phyloP scores from a whole-genome alignment of 1,284 basidiomycete species.

The Ustilago cynodontis region DNA sequence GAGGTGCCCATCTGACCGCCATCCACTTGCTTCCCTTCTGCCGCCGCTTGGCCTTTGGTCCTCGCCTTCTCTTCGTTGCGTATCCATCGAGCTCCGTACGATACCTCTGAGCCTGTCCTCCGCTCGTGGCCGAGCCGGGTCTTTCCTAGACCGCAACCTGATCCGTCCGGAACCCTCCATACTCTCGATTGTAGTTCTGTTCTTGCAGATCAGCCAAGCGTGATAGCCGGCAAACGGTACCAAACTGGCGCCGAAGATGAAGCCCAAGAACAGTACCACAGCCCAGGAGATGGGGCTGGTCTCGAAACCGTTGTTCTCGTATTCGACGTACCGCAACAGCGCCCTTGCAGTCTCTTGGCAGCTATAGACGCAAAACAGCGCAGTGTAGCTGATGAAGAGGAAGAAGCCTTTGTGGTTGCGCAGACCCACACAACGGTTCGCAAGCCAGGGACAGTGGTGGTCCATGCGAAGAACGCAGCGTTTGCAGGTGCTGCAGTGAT shows the following conservation, averaged over 20 bases:
- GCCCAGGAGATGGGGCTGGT: constrained; percentile 69
- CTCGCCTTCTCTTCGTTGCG: background rate
- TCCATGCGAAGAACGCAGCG: constrained; percentile 64
- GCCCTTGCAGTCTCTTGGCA: constrained; percentile 55
- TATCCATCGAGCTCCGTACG: constrained; percentile 18
- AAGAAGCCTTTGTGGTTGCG: constrained; percentile 70
- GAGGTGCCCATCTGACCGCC: constrained; percentile 57
- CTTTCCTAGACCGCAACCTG: constrained; percentile 30
- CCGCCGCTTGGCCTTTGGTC: background rate
- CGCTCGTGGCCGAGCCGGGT: constrained; percentile 24
- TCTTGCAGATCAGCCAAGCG: constrained; percentile 67
- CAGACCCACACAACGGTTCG: constrained; percentile 73
- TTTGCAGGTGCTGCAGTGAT: constrained; percentile 65
- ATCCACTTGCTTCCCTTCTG: constrained; percentile 4
- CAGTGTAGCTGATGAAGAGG: constrained; percentile 67
- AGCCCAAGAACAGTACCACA: constrained; percentile 63
- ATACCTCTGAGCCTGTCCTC: constrained; percentile 41
- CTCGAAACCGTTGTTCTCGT: constrained; percentile 60
- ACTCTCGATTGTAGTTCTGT: constrained; percentile 70
- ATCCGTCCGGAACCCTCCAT: constrained; percentile 68
- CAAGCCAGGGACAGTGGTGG: constrained; percentile 73
- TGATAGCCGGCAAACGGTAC: constrained; percentile 65
- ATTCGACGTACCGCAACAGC: constrained; percentile 45
- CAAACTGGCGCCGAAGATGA: constrained; percentile 60
- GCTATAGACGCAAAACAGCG: constrained; percentile 60